Conservation (phyloP, 1,284 basidiomycete genomes). For the Neonothopanus nambi region DNA sequence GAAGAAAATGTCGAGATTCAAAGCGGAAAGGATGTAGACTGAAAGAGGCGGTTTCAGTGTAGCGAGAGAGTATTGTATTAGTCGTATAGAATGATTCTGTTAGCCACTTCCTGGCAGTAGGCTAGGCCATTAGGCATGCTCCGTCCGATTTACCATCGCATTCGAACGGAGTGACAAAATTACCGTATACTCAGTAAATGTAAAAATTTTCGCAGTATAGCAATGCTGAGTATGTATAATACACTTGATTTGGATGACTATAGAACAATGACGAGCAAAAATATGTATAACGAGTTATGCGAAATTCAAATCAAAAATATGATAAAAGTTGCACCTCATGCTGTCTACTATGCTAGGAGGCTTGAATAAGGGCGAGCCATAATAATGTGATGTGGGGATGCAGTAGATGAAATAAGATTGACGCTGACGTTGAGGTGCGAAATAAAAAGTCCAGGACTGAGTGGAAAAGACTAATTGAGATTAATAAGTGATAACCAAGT, state of each 20-base stretch:
- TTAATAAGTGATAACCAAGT: slow-evolving; percentile 39
- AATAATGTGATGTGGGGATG: background rate
- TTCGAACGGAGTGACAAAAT: too few species aligned
- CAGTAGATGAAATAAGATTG: background rate
- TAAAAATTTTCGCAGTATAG: background rate
- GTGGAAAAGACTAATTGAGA: too few species aligned
- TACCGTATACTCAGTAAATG: too few species aligned
- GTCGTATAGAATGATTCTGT: too few species aligned
- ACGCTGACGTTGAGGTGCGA: background rate
- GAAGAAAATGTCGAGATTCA: slow-evolving; percentile 47
- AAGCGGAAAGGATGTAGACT: slow-evolving; percentile 37
- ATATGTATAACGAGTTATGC: background rate
- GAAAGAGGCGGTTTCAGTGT: too few species aligned
- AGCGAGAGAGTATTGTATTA: too few species aligned
- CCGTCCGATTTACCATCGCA: too few species aligned
- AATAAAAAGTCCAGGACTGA: background rate
- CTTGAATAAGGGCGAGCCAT: background rate
- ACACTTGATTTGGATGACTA: background rate
- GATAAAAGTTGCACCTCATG: background rate
- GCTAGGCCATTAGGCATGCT: too few species aligned
- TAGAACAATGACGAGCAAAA: slow-evolving; percentile 8
- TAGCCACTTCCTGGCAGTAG: too few species aligned
- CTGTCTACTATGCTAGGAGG: background rate
- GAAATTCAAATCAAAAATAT: background rate
- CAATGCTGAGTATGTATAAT: slow-evolving; percentile 2